Percentiles rank a stretch among this genome's conserved stretches.
Conservation (phyloP, 1,284 basidiomycete genomes). For the Jaminaea rosea region DNA sequence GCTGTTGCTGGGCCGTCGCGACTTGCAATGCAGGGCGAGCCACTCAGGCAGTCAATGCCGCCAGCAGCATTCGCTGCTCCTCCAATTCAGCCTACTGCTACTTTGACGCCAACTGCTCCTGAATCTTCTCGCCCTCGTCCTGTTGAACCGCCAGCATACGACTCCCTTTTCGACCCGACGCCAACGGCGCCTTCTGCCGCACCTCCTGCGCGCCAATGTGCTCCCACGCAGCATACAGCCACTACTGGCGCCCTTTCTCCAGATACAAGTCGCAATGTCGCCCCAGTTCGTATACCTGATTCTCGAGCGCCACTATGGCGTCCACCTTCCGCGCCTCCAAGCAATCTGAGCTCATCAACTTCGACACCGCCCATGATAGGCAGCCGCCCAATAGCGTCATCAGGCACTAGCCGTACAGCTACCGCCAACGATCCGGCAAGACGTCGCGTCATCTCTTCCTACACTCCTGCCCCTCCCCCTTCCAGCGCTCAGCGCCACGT, state of each 20-base stretch:
- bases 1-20: background rate
- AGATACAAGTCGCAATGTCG: too few species aligned
- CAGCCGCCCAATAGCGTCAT: too few species aligned
- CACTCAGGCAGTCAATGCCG: background rate
- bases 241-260: too few species aligned
- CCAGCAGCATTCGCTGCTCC: background rate
- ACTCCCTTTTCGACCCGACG: too few species aligned
- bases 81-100: background rate
- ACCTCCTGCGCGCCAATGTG: background rate
- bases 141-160: too few species aligned
- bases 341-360: too few species aligned
- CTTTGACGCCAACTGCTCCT: background rate
- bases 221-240: too few species aligned
- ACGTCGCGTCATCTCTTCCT: too few species aligned
- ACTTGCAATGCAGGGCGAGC: background rate
- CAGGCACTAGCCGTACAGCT: too few species aligned
- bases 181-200: background rate
- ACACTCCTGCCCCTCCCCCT: background rate
- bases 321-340: background rate
- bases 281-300: too few species aligned
- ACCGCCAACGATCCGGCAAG: too few species aligned
- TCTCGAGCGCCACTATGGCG: background rate
- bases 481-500: background rate
- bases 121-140: background rate
- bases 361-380: too few species aligned